Conservation (phyloP, 139 green algal species). For the Tetraselmis striata region DNA sequence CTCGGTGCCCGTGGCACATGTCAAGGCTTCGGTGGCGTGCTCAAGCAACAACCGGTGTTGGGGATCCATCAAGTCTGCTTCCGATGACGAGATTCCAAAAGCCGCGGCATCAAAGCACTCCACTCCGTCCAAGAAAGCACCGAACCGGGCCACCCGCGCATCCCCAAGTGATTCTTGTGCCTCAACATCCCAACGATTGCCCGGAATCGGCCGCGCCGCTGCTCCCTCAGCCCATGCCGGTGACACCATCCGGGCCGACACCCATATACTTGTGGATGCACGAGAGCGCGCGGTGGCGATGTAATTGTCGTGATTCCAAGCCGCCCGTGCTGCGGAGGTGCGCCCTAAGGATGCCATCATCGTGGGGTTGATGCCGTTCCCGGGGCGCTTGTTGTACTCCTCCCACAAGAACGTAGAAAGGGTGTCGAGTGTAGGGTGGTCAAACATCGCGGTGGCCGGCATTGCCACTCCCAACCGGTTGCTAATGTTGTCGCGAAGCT, state of each 20-base stretch:
- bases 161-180: neutral
- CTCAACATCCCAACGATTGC: neutral
- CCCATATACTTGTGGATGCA: neutral
- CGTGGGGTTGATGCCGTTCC: too few relatives aligned
- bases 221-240: neutral
- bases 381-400: too few relatives aligned
- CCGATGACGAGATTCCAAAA: conserved; percentile 34
- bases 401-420: neutral
- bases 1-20: too few relatives aligned
- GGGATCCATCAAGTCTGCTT: conserved; percentile 50
- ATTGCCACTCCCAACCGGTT: conserved; percentile 18
- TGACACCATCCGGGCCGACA: neutral
- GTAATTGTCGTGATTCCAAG: too few relatives aligned
- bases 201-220: neutral
- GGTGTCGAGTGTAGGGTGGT: conserved; percentile 8
- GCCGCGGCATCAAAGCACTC: conserved; percentile 33
- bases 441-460: conserved; percentile 6
- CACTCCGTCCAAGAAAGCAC: conserved; percentile 38
- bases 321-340: too few relatives aligned
- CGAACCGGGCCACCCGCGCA: conserved; percentile 36
- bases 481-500: conserved; percentile 66
- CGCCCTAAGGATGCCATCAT: too few relatives aligned
- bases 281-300: too few relatives aligned
- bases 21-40: conserved; percentile 9
- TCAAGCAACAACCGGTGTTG: conserved; percentile 72